These are phyloP conservation scores for Globisporangium alternatum DNA, from an alignment of 352 stramenopile genomes.

Conservation along the genomic window DNA sequence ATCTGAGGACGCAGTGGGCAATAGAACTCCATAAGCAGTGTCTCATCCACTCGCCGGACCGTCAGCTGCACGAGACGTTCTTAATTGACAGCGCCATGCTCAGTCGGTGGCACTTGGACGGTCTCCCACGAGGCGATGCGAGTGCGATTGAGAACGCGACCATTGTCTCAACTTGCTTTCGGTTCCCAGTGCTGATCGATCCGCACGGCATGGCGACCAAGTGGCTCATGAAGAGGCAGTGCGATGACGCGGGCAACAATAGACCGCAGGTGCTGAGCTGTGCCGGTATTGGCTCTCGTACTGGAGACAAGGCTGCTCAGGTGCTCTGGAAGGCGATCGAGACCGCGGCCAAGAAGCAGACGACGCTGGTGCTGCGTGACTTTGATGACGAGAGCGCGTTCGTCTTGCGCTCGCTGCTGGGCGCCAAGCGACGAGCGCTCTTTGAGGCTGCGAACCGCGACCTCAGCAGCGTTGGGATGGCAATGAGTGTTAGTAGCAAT, in stretches of 20 bases:
- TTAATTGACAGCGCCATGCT: constrained; percentile 31
- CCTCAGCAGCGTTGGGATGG: constrained; percentile 19
- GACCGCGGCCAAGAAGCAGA: constrained; percentile 35
- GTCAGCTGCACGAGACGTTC: constrained; percentile 30
- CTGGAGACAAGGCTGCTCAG: not conserved
- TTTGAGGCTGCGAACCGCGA: constrained; percentile 54
- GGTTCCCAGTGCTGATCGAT: constrained; percentile 57
- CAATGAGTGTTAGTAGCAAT: constrained; percentile 13
- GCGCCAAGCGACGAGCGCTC: constrained; percentile 39
- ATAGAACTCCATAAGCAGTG: constrained; percentile 27
- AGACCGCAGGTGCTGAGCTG: constrained; percentile 4
- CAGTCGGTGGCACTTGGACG: constrained; percentile 43
- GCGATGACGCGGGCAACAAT: constrained; percentile 18
- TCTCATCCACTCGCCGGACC: constrained; percentile 27
- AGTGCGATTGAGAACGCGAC: constrained; percentile 44
- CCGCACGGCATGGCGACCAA: constrained; percentile 44
- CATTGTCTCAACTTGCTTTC: constrained; percentile 34
- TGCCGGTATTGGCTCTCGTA: constrained; percentile 14
- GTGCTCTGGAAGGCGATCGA: constrained; percentile 44
- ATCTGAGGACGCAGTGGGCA: constrained; percentile 41
- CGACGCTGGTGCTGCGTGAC: constrained; percentile 37
- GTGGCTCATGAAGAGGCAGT: constrained; percentile 42
- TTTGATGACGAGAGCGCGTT: constrained; percentile 28
- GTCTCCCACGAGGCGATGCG: constrained; percentile 32
- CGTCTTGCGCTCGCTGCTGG: constrained; percentile 37